Conservation (phyloP, 805 yeast genomes). For the Yarrowia osloensis region DNA sequence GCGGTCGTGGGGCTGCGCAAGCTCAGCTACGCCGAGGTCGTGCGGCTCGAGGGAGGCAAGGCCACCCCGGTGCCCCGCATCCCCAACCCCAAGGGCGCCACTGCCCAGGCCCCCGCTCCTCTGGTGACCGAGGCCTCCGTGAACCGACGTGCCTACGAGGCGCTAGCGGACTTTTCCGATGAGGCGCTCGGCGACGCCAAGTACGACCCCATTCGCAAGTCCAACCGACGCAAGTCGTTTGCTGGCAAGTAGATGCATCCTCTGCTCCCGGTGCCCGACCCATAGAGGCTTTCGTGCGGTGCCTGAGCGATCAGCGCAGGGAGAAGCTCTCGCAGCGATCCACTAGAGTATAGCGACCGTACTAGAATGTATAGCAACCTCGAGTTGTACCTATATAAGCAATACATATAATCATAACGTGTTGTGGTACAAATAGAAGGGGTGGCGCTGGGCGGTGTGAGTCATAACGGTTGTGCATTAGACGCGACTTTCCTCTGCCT, state of each 20-base stretch:
- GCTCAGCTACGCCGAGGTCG: constrained; percentile 58
- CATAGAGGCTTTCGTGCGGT: not conserved
- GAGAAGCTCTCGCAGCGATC: not conserved
- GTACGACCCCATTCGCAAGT: constrained; percentile 25
- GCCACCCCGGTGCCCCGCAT: constrained; percentile 24
- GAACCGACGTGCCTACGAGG: constrained; percentile 16
- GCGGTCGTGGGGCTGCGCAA: constrained; percentile 51
- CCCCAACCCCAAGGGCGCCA: constrained; percentile 24
- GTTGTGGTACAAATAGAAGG: too few species aligned
- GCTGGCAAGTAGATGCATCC: constrained; percentile 10
- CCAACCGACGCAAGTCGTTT: constrained; percentile 28
- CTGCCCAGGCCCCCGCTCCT: not conserved
- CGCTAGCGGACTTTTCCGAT: constrained; percentile 26
- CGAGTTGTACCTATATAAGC: constrained; percentile 7
- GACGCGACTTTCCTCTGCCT: too few species aligned
- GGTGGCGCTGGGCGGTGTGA: too few species aligned
- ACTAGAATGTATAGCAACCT: constrained; percentile 14
- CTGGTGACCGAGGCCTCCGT: constrained; percentile 26
- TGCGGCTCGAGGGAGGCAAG: constrained; percentile 39
- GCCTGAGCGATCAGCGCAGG: not conserved
- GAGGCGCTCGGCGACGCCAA: constrained; percentile 15
- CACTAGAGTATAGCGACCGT: not conserved
- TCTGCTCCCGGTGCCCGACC: not conserved
- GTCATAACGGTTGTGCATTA: too few species aligned
- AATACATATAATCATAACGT: not conserved